Evolutionary conservation across 129 eudicot genomes (phyloP).

Genomic region (Pittosporum tobira): DNA sequence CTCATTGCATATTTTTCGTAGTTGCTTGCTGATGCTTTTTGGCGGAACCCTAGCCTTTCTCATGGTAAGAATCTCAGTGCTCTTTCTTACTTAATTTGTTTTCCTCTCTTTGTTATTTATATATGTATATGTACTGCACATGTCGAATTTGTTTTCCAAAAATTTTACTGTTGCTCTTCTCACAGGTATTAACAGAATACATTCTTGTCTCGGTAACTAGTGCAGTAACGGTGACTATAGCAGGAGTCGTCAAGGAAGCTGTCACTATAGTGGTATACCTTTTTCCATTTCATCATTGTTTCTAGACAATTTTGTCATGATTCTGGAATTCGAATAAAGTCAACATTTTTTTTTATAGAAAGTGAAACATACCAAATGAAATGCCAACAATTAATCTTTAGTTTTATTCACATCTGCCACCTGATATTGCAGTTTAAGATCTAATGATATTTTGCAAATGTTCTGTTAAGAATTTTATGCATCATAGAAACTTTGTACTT

Average conservation of each 20-base stretch:
- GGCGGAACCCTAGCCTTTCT: conserved; percentile 95
- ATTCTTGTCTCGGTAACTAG: conserved; percentile 91
- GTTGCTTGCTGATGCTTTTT: conserved; percentile 77
- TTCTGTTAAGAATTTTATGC: not conserved
- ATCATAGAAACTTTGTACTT: no score
- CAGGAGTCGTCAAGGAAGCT: conserved; percentile 96
- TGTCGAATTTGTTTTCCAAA: not conserved
- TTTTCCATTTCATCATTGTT: not conserved
- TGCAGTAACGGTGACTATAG: conserved; percentile 94
- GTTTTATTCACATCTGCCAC: not conserved
- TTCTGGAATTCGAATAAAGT: not conserved
- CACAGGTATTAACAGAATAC: conserved; percentile 90
- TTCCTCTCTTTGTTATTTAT: not conserved
- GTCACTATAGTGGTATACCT: conserved; percentile 78
- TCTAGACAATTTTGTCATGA: not conserved
- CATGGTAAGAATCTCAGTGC: conserved; percentile 43
- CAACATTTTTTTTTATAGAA: no score
- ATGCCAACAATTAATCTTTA: not conserved
- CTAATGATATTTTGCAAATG: no score
- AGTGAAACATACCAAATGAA: not conserved
- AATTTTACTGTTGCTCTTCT: conserved; percentile 4
- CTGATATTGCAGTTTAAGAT: no score
- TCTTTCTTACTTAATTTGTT: not conserved
- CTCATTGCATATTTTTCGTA: conserved; percentile 54
- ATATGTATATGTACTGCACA: not conserved